A percentile compares a stretch with the other conserved stretches of the same genome.
Conservation (phyloP, 2,329 filamentous ascomycete genomes). For the Pseudogymnoascus sp. region DNA sequence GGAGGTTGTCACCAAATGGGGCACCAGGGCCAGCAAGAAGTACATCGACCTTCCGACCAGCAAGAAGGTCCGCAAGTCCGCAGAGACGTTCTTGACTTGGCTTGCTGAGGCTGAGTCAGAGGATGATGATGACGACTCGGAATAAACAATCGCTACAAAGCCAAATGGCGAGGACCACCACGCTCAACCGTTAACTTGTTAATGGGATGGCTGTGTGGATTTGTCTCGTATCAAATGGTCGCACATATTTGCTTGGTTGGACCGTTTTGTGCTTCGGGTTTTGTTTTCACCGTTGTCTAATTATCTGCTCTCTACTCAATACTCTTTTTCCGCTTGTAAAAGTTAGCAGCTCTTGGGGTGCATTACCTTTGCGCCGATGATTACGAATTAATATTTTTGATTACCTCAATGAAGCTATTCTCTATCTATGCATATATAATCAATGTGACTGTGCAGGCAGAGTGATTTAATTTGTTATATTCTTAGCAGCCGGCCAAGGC, state of each 20-base stretch:
- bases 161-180: neutral
- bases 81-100: conserved; percentile 91
- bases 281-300: conserved; percentile 3
- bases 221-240: neutral
- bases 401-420: conserved; percentile 14
- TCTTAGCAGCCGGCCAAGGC: neutral
- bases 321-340: conserved; percentile 6
- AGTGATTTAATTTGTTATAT: conserved; percentile 8
- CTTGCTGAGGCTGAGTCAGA: conserved; percentile 77
- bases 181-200: neutral
- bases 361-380: conserved; percentile 3
- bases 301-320: conserved; percentile 11
- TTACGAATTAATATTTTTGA: conserved; percentile 10
- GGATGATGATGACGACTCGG: conserved; percentile 54
- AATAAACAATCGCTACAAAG: conserved; percentile 26
- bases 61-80: conserved; percentile 92
- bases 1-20: conserved; percentile 86
- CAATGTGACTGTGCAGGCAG: neutral
- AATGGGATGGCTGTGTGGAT: neutral
- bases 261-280: neutral
- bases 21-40: conserved; percentile 94
- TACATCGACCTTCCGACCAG: conserved; percentile 85
- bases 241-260: conserved; percentile 3
- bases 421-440: conserved; percentile 14
- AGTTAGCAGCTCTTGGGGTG: conserved; percentile 7